Evolutionary conservation across 1,284 basidiomycete genomes (phyloP).

Genomic region (Apiotrichum mycotoxinovorans): DNA sequence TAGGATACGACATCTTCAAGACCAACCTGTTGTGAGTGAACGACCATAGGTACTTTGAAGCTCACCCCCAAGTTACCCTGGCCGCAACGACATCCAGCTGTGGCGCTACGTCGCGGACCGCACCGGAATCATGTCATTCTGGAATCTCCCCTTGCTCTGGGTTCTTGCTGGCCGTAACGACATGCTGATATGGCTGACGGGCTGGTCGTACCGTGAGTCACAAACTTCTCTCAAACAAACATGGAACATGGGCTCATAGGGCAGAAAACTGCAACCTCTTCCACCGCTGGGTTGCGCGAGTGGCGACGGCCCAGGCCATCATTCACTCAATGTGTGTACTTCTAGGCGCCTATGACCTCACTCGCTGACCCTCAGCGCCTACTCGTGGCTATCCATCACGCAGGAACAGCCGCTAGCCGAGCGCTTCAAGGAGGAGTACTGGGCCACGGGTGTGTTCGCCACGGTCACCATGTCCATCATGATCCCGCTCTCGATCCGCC

Average conservation of each 20-base stretch:
- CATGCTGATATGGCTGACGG: conserved; percentile 33
- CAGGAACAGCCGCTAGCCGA: not conserved
- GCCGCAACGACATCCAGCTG: too few relatives aligned
- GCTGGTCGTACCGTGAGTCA: conserved; percentile 31
- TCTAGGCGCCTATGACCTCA: too few relatives aligned
- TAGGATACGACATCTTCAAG: conserved; percentile 24
- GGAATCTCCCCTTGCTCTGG: conserved; percentile 29
- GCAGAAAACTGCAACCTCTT: conserved; percentile 24
- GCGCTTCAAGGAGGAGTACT: conserved; percentile 21
- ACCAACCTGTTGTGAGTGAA: conserved; percentile 57
- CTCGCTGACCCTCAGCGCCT: conserved; percentile 6
- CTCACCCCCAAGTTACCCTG: not conserved
- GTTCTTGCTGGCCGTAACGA: conserved; percentile 29
- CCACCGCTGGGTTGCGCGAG: conserved; percentile 29
- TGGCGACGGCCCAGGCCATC: conserved; percentile 24
- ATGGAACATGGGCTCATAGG: not conserved
- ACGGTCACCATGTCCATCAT: conserved; percentile 20
- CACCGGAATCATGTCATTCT: conserved; percentile 32
- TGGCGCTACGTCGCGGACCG: too few relatives aligned
- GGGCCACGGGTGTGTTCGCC: conserved; percentile 25
- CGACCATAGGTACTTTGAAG: conserved; percentile 20
- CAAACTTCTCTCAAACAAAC: too few relatives aligned
- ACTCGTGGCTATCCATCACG: conserved; percentile 14
- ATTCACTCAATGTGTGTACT: conserved; percentile 24
- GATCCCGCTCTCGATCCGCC: conserved; percentile 23